Evolutionary conservation across 352 stramenopile species (phyloP).

Genomic region (Globisporangium cylindrosporum): DNA sequence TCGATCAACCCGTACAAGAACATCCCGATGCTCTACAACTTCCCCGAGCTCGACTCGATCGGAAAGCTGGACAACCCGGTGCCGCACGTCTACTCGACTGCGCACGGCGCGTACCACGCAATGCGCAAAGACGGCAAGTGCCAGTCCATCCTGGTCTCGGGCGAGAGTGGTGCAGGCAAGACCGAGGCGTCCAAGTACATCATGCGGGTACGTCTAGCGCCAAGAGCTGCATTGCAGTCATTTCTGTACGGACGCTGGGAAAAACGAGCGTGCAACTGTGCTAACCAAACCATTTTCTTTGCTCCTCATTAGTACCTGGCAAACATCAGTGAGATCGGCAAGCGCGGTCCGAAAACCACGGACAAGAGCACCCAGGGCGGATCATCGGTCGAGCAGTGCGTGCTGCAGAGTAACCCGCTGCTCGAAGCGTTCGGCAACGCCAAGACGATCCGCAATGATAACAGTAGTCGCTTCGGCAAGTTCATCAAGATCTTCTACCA

Average conservation of each 20-base stretch:
- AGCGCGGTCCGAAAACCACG: constrained; percentile 61
- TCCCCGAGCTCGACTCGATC: constrained; percentile 85
- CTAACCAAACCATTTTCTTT: background rate
- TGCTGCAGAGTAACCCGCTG: constrained; percentile 91
- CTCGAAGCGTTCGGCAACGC: constrained; percentile 92
- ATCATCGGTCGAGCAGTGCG: constrained; percentile 87
- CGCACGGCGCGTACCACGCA: constrained; percentile 80
- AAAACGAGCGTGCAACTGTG: background rate
- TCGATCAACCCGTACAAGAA: constrained; percentile 97
- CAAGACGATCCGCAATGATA: constrained; percentile 95
- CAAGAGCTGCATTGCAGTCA: background rate
- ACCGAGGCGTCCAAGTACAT: constrained; percentile 91
- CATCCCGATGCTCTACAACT: constrained; percentile 91
- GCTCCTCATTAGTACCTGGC: constrained; percentile 62
- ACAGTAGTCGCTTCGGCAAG: constrained; percentile 96
- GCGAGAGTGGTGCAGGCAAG: constrained; percentile 85
- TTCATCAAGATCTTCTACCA: constrained; percentile 96
- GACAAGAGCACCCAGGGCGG: constrained; percentile 63
- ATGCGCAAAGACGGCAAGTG: constrained; percentile 76
- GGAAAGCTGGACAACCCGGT: constrained; percentile 84
- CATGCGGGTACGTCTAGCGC: constrained; percentile 60
- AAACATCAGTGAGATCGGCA: constrained; percentile 89
- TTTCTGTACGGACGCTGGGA: background rate
- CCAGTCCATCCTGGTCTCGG: constrained; percentile 86
- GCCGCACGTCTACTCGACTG: constrained; percentile 84